A percentile compares a stretch with the other conserved stretches of the same genome.
Evolutionary conservation across 768 basidiomycete genomes (phyloP).

Genomic region (Leccinum broughii): DNA sequence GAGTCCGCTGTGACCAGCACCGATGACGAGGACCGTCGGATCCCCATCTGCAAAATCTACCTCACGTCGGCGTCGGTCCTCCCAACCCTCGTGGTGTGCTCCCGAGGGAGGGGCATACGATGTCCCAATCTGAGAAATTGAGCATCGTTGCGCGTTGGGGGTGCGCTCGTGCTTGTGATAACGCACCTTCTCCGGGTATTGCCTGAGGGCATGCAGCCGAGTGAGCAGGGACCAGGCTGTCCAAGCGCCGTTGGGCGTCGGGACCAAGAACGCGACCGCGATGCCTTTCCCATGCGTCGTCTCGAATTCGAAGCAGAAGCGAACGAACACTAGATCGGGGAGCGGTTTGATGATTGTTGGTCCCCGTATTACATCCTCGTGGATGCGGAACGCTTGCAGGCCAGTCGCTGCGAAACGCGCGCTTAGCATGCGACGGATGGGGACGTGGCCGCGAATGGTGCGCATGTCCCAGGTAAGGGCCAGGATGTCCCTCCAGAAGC

Average conservation of each 20-base stretch:
- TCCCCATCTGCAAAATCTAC: constrained; percentile 44
- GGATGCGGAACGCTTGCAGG: constrained; percentile 17
- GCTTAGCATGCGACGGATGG: too few species aligned
- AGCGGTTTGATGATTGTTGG: constrained; percentile 39
- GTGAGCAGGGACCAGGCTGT: constrained; percentile 62
- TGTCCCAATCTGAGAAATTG: constrained; percentile 31
- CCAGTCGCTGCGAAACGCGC: constrained; percentile 30
- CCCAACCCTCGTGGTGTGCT: constrained; percentile 50
- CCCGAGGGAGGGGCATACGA: constrained; percentile 38
- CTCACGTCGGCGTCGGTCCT: constrained; percentile 41
- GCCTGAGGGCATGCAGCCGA: constrained; percentile 55
- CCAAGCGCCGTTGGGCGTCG: constrained; percentile 45
- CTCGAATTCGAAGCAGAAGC: constrained; percentile 57
- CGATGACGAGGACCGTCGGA: constrained; percentile 62
- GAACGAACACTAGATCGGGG: constrained; percentile 58
- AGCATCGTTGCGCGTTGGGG: not conserved
- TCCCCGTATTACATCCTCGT: constrained; percentile 27
- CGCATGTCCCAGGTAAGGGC: constrained; percentile 57
- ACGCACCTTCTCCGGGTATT: constrained; percentile 44
- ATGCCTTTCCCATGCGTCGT: constrained; percentile 46
- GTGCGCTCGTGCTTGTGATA: not conserved
- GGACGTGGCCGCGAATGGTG: constrained; percentile 39
- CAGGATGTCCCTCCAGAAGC: constrained; percentile 53
- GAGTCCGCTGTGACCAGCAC: constrained; percentile 69
- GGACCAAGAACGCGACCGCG: constrained; percentile 55